Conservation (phyloP, 2,329 filamentous ascomycete genomes). For the Colletotrichum paranaense region DNA sequence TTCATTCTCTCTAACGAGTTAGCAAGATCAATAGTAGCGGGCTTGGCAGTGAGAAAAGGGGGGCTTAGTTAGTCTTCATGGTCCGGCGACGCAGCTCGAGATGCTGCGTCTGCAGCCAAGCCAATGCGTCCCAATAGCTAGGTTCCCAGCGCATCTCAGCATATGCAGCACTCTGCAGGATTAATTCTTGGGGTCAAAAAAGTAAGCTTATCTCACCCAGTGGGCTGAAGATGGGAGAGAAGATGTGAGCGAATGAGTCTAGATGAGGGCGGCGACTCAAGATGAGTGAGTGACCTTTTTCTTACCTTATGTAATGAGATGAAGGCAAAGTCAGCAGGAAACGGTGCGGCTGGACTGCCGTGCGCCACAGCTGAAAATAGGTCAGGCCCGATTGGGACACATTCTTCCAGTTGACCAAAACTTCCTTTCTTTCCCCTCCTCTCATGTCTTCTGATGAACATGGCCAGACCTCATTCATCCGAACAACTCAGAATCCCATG, state of each 20-base stretch:
- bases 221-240: background rate
- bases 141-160: background rate
- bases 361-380: slow-evolving; percentile 29
- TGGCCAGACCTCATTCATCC: background rate
- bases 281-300: background rate
- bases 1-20: background rate
- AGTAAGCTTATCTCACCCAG: background rate
- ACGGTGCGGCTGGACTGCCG: background rate
- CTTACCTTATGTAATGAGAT: background rate
- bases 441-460: background rate
- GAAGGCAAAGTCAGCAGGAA: background rate
- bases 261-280: background rate
- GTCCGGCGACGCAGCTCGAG: background rate
- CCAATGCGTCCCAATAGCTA: background rate
- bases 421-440: background rate
- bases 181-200: background rate
- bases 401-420: background rate
- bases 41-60: background rate
- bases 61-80: background rate
- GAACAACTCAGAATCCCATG: background rate
- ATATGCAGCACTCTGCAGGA: background rate
- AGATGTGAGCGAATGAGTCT: background rate
- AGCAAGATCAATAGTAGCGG: background rate
- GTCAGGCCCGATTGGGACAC: background rate
- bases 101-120: background rate